Base-by-base conservation (phyloP, 208 protist genomes). In the Crithidia sp. region DNA sequence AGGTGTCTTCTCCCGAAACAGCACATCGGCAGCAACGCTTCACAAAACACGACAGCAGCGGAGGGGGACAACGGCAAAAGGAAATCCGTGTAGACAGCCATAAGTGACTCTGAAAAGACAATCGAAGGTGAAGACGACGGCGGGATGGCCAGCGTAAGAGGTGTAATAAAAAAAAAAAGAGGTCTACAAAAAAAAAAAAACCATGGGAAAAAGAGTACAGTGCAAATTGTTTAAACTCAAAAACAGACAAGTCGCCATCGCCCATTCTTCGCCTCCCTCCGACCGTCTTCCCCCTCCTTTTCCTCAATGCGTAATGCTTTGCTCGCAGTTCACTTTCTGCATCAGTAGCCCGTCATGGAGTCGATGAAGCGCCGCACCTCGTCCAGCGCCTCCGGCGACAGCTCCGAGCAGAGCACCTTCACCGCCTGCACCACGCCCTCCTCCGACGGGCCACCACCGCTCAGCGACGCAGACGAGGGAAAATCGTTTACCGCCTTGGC, bases 331-430 rank as follows among this genome's bases (percentile, higher is more conserved):
- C 28, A 28, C 28, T 28, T 1, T 28, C 28, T 28, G 28, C 28
- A 28, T 28, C 28, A 28, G 28, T 76, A 62, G 66, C 61, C 83
- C 39, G 67, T 63, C 52, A 92, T 71, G 2, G 88, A 85, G 69
- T 93, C 91, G 16, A 95, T 84, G 65, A 91, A 95, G 56, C 79
- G 87, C 3, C 88, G 88, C 39, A 95, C 81, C 60, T 95, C 87
- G 7, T 84, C 58, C n/a, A 94, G 67, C 0, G 74, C 76, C 54
- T 84, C 70, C 0, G 78, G 71, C 16, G 83, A 87, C 50, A 96
- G 73, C 57, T 96, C 88, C 47, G 87, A 86, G 67, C 87, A 87
- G 14, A 96, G 67, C 39, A 94, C 82, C 61, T 96, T 94, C 9
- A 96, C 82, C 3, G 91, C 91, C 77, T 91, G 89, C 47, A 96